Conservation (phyloP, 2,329 filamentous ascomycete genomes). For the Talaromyces islandicus region DNA sequence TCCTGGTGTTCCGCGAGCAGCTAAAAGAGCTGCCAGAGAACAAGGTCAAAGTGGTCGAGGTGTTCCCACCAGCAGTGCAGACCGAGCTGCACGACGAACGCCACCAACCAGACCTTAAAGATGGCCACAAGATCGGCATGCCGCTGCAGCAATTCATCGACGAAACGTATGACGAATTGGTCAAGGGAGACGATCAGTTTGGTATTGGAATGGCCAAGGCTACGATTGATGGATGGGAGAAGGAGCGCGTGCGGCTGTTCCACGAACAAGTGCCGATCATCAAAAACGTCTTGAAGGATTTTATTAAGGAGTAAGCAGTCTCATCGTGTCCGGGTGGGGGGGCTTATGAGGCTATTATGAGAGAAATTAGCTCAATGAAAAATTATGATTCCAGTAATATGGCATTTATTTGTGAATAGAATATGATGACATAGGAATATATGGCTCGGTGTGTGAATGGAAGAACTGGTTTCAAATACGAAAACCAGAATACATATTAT, state of each 20-base stretch:
- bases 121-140: conserved; percentile 48
- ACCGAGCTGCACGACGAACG: conserved; percentile 51
- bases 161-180: conserved; percentile 43
- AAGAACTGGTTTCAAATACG: not conserved
- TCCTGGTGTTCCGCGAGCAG: conserved; percentile 48
- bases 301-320: not conserved
- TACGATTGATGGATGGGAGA: conserved; percentile 11
- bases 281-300: not conserved
- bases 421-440: not conserved
- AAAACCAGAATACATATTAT: not conserved
- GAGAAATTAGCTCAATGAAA: not conserved
- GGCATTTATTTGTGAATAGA: not conserved
- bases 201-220: conserved; percentile 38
- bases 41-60: conserved; percentile 50
- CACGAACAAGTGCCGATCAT: conserved; percentile 6
- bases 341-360: not conserved
- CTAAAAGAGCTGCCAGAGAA: conserved; percentile 33
- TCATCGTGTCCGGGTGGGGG: not conserved
- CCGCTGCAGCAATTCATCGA: conserved; percentile 48
- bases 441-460: not conserved
- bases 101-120: conserved; percentile 49
- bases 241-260: conserved; percentile 9
- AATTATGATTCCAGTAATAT: not conserved
- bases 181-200: conserved; percentile 47
- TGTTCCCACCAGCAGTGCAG: conserved; percentile 52